Base-by-base conservation (phyloP, 495 filamentous ascomycete genomes). In the Xylaria acuta region DNA sequence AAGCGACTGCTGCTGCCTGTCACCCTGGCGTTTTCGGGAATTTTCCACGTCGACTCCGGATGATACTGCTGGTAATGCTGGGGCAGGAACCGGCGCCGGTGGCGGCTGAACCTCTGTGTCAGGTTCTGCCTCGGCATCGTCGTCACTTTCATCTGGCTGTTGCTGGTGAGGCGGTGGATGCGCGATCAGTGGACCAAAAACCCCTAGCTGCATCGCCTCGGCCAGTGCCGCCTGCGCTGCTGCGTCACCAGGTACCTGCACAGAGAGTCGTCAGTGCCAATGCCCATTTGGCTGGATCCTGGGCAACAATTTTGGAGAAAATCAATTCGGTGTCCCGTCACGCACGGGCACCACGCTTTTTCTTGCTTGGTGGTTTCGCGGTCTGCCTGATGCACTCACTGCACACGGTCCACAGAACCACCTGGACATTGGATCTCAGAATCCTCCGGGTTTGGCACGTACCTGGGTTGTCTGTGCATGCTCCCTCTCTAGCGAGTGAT, bases 401-500 rank as follows among this genome's bases (percentile, higher is more conserved):
- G 64, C 69, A 78, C 81, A 73, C 76, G 72, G 41, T 66, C 71
- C 69, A 59, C 51, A 66, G 64, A 43, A n/a, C 38, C 30, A 59
- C 36, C 5, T n/a, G 32, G 27, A 38, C 18, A 38, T 60, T 38
- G 56, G 2, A 60, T 25, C 60, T 25, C 58, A 60, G 73, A 58
- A 73, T 70, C 54, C 69, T 41, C 11, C 40, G 41, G 63, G 25
- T 38, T 27, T 51, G 47, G 72, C 70, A 84, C 88, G 67, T 88
- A 88, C 90, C 88, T 90, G 85, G 67, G 75, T 85, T 81, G 66
- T 86, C 75, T 22, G 87, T 86, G 73, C 77, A 78, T 90, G 86
- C 72, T 94, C 88, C 59, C 91, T 82, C 71, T 93, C 89, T 72
- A 80, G 80, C 41, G 82, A 82, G 80, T 92, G 85, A 80, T 91